These are phyloP conservation scores for Fomitopsis pulvina DNA, from an alignment of 768 basidiomycete genomes.

Conservation along the genomic window DNA sequence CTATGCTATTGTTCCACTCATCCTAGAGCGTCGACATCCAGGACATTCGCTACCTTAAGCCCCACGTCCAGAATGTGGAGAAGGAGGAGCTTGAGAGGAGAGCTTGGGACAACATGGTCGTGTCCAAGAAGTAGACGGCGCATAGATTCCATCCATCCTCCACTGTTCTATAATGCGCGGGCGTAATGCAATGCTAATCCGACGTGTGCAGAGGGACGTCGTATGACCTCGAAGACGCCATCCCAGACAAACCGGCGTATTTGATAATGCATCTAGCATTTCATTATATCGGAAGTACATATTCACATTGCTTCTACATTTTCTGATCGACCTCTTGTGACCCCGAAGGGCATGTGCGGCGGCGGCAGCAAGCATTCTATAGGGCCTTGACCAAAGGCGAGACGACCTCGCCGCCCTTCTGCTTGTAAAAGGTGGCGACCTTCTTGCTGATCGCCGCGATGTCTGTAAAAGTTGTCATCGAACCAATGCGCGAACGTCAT, in stretches of 20 bases:
- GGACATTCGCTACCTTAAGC: conserved; percentile 88
- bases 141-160: neutral
- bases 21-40: conserved; percentile 29
- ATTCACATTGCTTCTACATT: neutral
- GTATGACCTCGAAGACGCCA: neutral
- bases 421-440: conserved; percentile 82
- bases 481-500: conserved; percentile 2
- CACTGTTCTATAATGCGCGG: neutral
- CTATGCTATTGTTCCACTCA: neutral
- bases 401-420: conserved; percentile 60
- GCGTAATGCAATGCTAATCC: neutral
- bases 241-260: neutral
- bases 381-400: conserved; percentile 78
- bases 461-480: conserved; percentile 41
- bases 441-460: conserved; percentile 81
- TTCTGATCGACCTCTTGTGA: neutral
- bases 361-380: too few relatives aligned
- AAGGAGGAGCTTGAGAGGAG: conserved; percentile 73
- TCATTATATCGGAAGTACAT: neutral
- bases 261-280: neutral
- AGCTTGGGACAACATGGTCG: conserved; percentile 73
- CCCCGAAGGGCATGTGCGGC: neutral
- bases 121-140: conserved; percentile 46
- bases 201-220: too few relatives aligned
- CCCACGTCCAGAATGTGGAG: conserved; percentile 65